Evolutionary conservation across 2,329 filamentous ascomycete species (phyloP).

Genomic region (Calonectria fujianensis): DNA sequence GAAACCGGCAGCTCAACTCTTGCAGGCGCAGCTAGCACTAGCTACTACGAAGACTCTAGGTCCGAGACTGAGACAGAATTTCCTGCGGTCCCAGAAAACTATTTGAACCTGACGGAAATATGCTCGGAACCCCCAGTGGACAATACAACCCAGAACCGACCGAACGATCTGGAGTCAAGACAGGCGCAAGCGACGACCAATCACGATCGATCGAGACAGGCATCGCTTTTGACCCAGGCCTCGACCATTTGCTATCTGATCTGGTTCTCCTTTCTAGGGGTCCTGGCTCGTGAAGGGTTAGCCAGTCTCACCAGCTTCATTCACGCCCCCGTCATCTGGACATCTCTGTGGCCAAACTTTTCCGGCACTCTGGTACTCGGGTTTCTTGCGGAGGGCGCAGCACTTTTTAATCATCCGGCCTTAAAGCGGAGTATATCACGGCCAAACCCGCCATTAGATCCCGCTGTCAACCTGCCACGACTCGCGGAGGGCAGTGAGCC

Average conservation of each 20-base stretch:
- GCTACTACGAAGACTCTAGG: background rate
- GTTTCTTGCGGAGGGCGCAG: background rate
- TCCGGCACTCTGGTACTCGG: background rate
- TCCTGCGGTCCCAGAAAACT: background rate
- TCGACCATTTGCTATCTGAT: background rate
- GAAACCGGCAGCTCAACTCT: background rate
- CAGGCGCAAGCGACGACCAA: background rate
- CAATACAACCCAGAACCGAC: background rate
- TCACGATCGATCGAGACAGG: background rate
- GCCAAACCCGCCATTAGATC: background rate
- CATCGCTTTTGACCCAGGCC: background rate
- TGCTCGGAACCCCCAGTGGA: background rate
- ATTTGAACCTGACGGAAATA: background rate
- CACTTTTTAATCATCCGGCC: background rate
- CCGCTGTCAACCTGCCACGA: background rate
- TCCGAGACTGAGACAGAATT: background rate
- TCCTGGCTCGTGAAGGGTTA: background rate
- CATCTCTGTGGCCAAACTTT: background rate
- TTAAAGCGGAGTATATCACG: background rate
- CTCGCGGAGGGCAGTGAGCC: background rate
- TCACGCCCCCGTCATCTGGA: background rate
- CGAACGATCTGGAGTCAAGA: background rate
- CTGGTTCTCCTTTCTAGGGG: background rate
- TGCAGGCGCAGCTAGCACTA: background rate
- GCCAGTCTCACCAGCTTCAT: background rate